Evolutionary conservation across 306 rosid genomes (phyloP).

Genomic region (Citrullus mucosospermus): DNA sequence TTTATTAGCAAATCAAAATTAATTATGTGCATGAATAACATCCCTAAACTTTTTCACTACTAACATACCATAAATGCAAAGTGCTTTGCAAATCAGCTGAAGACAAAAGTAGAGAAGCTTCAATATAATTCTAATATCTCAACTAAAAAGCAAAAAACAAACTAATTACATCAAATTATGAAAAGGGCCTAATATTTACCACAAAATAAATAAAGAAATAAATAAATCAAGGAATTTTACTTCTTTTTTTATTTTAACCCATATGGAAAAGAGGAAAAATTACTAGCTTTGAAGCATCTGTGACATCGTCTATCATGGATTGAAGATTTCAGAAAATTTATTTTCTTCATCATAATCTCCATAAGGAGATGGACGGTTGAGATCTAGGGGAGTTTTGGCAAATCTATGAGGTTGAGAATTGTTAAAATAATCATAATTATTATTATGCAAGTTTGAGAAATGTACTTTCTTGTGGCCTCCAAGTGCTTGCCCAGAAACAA

Average conservation of each 20-base stretch:
- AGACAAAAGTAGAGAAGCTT: not conserved
- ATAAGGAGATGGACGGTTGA: conserved; percentile 28
- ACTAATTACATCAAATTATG: too few relatives aligned
- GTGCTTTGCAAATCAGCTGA: not conserved
- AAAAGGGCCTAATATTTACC: not conserved
- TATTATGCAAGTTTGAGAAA: not conserved
- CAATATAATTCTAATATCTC: not conserved
- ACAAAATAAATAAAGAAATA: not conserved
- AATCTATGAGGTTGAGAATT: not conserved
- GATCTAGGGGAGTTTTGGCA: conserved; percentile 21
- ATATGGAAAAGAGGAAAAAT: not conserved
- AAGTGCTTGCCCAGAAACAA: conserved; percentile 44
- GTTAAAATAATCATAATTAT: too few relatives aligned
- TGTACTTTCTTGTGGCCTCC: conserved; percentile 64
- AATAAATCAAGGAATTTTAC: not conserved
- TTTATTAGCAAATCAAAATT: too few relatives aligned
- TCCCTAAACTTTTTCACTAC: too few relatives aligned
- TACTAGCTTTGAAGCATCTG: not conserved
- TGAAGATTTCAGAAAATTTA: not conserved
- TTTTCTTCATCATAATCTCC: not conserved
- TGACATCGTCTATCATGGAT: not conserved
- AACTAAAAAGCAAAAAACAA: not conserved
- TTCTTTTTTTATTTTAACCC: not conserved
- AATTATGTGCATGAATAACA: too few relatives aligned
- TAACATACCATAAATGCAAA: not conserved